These are phyloP conservation scores for Globisporangium rhizosaccharum DNA, from an alignment of 352 stramenopile genomes.

Conservation along the genomic window DNA sequence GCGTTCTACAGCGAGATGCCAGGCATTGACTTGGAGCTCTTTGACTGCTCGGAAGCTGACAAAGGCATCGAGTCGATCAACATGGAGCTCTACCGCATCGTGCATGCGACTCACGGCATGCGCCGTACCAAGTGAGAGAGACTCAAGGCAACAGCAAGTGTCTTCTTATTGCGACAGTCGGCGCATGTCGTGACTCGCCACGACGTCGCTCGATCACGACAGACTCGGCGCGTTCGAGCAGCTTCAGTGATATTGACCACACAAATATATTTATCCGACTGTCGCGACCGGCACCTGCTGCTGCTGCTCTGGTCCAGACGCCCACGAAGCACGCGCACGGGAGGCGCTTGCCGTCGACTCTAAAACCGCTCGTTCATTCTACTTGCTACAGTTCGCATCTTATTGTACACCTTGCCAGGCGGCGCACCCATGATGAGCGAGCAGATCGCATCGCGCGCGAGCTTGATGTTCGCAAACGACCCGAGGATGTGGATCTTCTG, in stretches of 20 bases:
- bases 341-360: slow-evolving; percentile 5
- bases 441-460: slow-evolving; percentile 91
- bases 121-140: slow-evolving; percentile 20
- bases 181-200: too few species aligned
- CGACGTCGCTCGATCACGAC: too few species aligned
- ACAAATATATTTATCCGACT: not conserved
- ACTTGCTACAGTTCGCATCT: slow-evolving; percentile 98
- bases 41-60: slow-evolving; percentile 78
- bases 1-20: slow-evolving; percentile 85
- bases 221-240: too few species aligned
- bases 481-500: slow-evolving; percentile 98
- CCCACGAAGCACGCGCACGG: too few species aligned
- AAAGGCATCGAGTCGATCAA: slow-evolving; percentile 71
- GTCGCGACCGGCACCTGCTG: not conserved
- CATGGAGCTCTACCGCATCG: slow-evolving; percentile 66
- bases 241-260: too few species aligned
- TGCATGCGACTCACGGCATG: slow-evolving; percentile 34
- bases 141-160: too few species aligned
- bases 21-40: slow-evolving; percentile 62
- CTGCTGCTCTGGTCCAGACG: not conserved
- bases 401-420: slow-evolving; percentile 99
- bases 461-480: slow-evolving; percentile 97
- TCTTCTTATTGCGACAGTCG: too few species aligned
- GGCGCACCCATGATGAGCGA: slow-evolving; percentile 95
- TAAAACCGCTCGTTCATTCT: slow-evolving; percentile 97